These are phyloP conservation scores for Tricholoma saponaceum DNA, from an alignment of 768 basidiomycete species.

Conservation along the genomic window DNA sequence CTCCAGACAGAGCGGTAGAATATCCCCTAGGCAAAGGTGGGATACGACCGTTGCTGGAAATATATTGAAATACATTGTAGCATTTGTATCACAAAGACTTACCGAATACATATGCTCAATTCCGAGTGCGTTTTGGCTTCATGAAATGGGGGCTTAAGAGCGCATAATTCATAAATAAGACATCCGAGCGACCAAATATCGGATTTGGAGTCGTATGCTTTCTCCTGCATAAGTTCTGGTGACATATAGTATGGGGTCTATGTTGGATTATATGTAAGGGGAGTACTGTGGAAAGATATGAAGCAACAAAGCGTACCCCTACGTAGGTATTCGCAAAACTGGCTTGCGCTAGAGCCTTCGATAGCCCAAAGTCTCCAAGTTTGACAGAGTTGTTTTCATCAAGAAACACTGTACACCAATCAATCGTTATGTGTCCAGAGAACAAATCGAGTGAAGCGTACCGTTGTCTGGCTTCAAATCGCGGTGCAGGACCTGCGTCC, in stretches of 20 bases:
- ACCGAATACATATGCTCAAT: conserved; percentile 79
- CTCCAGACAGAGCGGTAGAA: conserved; percentile 62
- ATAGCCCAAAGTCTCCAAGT: conserved; percentile 95
- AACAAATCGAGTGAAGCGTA: conserved; percentile 26
- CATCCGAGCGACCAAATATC: conserved; percentile 99
- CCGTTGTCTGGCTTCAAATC: conserved; percentile 99
- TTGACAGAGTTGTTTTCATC: conserved; percentile 84
- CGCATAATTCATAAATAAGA: conserved; percentile 94
- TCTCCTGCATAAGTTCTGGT: conserved; percentile 96
- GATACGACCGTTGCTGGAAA: conserved; percentile 74
- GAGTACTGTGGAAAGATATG: neutral
- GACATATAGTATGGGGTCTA: conserved; percentile 99
- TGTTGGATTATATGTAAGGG: neutral
- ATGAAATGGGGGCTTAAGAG: conserved; percentile 89
- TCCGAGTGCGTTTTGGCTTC: conserved; percentile 90
- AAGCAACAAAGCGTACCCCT: conserved; percentile 54
- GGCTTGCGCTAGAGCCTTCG: conserved; percentile 84
- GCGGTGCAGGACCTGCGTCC: conserved; percentile 83
- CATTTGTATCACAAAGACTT: conserved; percentile 11
- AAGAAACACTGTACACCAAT: conserved; percentile 69
- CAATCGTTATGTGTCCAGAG: neutral
- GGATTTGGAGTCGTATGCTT: conserved; percentile 94
- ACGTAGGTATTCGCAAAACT: conserved; percentile 96
- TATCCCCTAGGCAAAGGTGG: conserved; percentile 86
- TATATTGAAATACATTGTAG: neutral